phyloP scores from a whole-genome alignment of 495 filamentous ascomycete genomes.

The Apodospora peruviana region DNA sequence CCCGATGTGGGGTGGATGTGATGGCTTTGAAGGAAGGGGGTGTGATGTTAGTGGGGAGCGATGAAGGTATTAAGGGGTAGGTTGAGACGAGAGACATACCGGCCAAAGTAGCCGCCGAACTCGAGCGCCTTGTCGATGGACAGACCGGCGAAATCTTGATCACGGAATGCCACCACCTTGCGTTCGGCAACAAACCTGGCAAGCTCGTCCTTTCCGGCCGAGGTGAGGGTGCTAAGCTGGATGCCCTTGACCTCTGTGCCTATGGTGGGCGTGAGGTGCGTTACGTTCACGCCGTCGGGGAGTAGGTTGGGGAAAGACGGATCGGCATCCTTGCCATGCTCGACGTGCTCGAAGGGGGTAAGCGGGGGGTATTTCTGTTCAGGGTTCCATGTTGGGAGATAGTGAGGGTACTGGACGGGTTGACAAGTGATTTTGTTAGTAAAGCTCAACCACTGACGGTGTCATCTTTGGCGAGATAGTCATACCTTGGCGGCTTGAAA shows the following conservation, averaged over 20 bases:
- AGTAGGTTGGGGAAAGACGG: constrained; percentile 62
- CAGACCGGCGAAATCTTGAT: constrained; percentile 74
- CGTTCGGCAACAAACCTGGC: constrained; percentile 72
- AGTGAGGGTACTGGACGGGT: constrained; percentile 57
- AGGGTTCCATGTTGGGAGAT: constrained; percentile 68
- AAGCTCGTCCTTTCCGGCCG: constrained; percentile 71
- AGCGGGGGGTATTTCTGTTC: constrained; percentile 58
- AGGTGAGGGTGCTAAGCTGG: constrained; percentile 62
- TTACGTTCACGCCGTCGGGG: constrained; percentile 38
- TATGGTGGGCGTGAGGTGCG: constrained; percentile 64
- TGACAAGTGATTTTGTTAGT: background rate
- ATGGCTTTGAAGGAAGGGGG: too few species aligned
- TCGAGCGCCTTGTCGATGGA: constrained; percentile 63
- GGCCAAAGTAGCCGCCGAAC: constrained; percentile 74
- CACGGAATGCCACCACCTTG: constrained; percentile 75
- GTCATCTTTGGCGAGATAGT: background rate
- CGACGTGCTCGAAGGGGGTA: constrained; percentile 62
- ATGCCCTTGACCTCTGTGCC: constrained; percentile 73
- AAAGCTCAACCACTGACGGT: background rate
- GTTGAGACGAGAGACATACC: constrained; percentile 21
- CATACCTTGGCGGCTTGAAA: constrained; percentile 38
- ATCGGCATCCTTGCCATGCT: constrained; percentile 71
- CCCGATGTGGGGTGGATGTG: constrained; percentile 81
- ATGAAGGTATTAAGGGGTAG: too few species aligned
- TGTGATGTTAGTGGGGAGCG: too few species aligned